Percentiles rank a stretch among this genome's conserved stretches.
Conservation (phyloP, 1,139 yeast species). For the Candida pseudoviswanathii region DNA sequence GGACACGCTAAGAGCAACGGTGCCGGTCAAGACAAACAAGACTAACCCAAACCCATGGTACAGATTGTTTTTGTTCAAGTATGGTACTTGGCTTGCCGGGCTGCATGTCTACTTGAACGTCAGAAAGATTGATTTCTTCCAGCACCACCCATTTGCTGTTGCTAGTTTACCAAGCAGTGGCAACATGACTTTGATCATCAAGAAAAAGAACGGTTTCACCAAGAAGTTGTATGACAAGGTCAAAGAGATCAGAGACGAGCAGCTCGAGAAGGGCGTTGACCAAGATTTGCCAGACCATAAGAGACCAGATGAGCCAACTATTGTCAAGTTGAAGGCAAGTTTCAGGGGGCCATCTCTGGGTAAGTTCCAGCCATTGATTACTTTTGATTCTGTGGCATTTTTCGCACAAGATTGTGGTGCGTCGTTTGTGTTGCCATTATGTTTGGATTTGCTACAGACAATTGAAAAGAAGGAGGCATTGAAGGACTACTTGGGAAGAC, state of each 20-base stretch:
- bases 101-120: conserved; percentile 48
- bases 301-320: conserved; percentile 13
- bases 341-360: conserved; percentile 52
- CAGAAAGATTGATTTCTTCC: conserved; percentile 36
- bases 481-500: conserved; percentile 38
- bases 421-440: conserved; percentile 48
- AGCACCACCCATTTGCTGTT: conserved; percentile 53
- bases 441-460: conserved; percentile 37
- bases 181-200: conserved; percentile 41
- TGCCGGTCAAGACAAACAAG: conserved; percentile 31
- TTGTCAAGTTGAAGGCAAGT: conserved; percentile 29
- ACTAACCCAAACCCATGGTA: conserved; percentile 30
- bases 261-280: conserved; percentile 16
- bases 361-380: conserved; percentile 39
- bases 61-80: conserved; percentile 33
- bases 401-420: conserved; percentile 51
- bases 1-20: conserved; percentile 40
- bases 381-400: conserved; percentile 44
- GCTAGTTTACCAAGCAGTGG: conserved; percentile 39
- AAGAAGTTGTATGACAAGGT: conserved; percentile 28
- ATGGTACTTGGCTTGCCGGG: conserved; percentile 51
- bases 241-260: conserved; percentile 15
- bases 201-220: conserved; percentile 48
- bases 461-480: conserved; percentile 25
- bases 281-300: conserved; percentile 13